These are phyloP conservation scores for Fusarium denticulatum DNA, from an alignment of 2,329 filamentous ascomycete genomes.

Conservation along the genomic window DNA sequence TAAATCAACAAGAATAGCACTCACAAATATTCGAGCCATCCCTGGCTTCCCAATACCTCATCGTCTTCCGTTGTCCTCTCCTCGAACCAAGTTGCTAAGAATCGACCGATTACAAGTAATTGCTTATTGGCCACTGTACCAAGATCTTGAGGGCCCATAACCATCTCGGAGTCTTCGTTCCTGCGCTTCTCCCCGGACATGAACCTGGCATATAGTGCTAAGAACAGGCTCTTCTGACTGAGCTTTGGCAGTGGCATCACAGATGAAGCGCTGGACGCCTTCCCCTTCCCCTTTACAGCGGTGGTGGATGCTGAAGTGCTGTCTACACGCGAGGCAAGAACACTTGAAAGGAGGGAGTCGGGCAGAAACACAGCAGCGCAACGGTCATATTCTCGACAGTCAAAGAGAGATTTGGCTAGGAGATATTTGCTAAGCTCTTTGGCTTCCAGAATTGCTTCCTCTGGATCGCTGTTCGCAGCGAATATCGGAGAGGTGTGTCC, in stretches of 20 bases:
- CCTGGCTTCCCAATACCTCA: conserved; percentile 73
- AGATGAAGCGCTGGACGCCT: conserved; percentile 35
- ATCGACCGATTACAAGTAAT: conserved; percentile 76
- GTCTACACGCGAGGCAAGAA: conserved; percentile 62
- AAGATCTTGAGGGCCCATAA: conserved; percentile 90
- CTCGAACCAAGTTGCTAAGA: conserved; percentile 83
- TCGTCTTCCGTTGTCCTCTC: conserved; percentile 69
- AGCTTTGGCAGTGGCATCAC: conserved; percentile 61
- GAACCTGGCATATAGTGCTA: conserved; percentile 91
- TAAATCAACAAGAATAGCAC: conserved; percentile 36
- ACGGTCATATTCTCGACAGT: conserved; percentile 93
- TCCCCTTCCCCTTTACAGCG: conserved; percentile 71
- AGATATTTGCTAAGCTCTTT: conserved; percentile 85
- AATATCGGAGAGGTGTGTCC: conserved; percentile 60
- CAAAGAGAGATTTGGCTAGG: conserved; percentile 92
- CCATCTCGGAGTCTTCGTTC: conserved; percentile 97
- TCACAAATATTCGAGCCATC: conserved; percentile 89
- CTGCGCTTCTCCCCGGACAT: conserved; percentile 95
- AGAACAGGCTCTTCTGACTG: conserved; percentile 91
- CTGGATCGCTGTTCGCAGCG: conserved; percentile 70
- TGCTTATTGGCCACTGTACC: conserved; percentile 88
- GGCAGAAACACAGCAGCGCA: conserved; percentile 90
- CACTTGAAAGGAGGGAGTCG: conserved; percentile 76
- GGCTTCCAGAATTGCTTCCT: conserved; percentile 79
- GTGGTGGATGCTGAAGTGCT: conserved; percentile 50